Evolutionary conservation across 768 basidiomycete species (phyloP).

Genomic region (Pleurotus eryngii): DNA sequence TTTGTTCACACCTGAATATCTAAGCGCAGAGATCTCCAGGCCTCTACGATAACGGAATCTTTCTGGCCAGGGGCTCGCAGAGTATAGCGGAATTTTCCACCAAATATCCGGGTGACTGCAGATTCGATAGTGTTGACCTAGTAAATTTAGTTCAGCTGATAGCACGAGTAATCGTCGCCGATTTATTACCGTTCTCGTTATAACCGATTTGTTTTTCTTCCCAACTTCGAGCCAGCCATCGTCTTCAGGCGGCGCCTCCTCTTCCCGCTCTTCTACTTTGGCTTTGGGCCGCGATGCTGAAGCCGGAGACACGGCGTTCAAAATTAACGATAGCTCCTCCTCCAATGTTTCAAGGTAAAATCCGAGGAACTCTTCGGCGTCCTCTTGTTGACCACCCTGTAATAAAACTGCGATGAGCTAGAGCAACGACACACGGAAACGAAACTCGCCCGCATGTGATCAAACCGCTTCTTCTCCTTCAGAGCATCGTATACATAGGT

Average conservation of each 20-base stretch:
- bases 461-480: conserved; percentile 91
- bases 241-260: conserved; percentile 40
- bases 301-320: conserved; percentile 46
- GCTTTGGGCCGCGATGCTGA: conserved; percentile 32
- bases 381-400: conserved; percentile 91
- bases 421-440: conserved; percentile 4
- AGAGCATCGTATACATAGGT: conserved; percentile 87
- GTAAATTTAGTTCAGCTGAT: not conserved
- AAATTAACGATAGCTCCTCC: conserved; percentile 80
- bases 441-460: conserved; percentile 78
- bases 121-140: conserved; percentile 81
- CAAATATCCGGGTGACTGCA: conserved; percentile 89
- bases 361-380: conserved; percentile 98
- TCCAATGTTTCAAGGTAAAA: conserved; percentile 94
- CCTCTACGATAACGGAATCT: conserved; percentile 87
- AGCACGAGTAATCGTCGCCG: no score
- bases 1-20: conserved; percentile 71
- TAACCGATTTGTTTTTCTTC: conserved; percentile 74
- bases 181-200: conserved; percentile 66
- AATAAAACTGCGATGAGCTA: conserved; percentile 5
- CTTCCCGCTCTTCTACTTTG: conserved; percentile 42
- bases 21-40: conserved; percentile 84
- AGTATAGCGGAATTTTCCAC: conserved; percentile 86
- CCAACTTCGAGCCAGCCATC: conserved; percentile 95
- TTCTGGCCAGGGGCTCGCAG: conserved; percentile 77